Evolutionary conservation across 768 basidiomycete genomes (phyloP).

Genomic region (Mycena floridula): DNA sequence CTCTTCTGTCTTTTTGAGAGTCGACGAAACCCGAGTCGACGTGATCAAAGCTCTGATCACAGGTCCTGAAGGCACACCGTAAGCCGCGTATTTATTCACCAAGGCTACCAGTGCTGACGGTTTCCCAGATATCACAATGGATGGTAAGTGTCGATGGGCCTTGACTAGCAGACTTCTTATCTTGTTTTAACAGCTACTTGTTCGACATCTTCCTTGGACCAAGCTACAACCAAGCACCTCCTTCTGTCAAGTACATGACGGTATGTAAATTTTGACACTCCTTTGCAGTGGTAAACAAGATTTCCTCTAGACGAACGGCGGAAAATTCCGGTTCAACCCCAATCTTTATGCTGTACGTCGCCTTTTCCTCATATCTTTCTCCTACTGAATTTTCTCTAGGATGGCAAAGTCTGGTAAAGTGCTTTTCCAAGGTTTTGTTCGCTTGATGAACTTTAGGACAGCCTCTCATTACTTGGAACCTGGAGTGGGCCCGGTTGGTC

Average conservation of each 20-base stretch:
- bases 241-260: constrained; percentile 65
- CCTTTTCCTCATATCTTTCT: background rate
- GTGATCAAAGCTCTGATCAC: constrained; percentile 90
- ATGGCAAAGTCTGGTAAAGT: constrained; percentile 97
- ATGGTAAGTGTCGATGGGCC: constrained; percentile 46
- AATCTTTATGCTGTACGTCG: constrained; percentile 81
- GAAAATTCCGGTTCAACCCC: constrained; percentile 89
- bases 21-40: constrained; percentile 89
- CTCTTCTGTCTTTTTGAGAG: constrained; percentile 88
- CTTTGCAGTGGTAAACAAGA: background rate
- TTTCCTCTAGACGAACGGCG: constrained; percentile 65
- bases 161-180: background rate
- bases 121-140: constrained; percentile 76
- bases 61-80: constrained; percentile 93
- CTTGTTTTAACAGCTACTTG: constrained; percentile 44
- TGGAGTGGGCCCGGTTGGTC: constrained; percentile 96
- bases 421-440: too few relatives aligned
- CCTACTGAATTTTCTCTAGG: constrained; percentile 32
- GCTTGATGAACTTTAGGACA: too few relatives aligned
- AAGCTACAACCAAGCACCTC: constrained; percentile 84
- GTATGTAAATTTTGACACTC: constrained; percentile 19
- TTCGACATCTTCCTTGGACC: constrained; percentile 94
- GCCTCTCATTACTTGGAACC: constrained; percentile 84
- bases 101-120: constrained; percentile 3
- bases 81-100: constrained; percentile 23